Percentiles rank a stretch among this genome's conserved stretches.
Evolutionary conservation across 1,284 basidiomycete species (phyloP).

Genomic region (Ustilago cynodontis): DNA sequence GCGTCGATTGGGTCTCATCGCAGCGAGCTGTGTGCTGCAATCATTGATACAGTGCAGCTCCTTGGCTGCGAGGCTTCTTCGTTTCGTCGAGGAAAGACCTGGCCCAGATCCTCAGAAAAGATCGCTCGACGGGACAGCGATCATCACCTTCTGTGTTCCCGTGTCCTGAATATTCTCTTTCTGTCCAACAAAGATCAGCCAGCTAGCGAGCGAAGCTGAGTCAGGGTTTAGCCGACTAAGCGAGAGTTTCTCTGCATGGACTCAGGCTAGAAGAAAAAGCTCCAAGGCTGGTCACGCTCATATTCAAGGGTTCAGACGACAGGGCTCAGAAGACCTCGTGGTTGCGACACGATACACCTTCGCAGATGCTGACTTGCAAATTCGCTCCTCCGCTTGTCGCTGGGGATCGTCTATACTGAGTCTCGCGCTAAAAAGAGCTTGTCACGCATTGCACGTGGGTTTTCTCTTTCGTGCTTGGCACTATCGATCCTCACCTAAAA

Average conservation of each 20-base stretch:
- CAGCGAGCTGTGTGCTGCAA: neutral
- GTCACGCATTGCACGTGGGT: neutral
- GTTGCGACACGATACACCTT: neutral
- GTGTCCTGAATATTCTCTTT: neutral
- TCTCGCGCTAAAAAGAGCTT: neutral
- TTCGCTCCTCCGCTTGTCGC: neutral
- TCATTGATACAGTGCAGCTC: too few species aligned
- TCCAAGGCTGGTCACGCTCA: neutral
- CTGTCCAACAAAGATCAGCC: neutral
- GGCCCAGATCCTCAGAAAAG: neutral
- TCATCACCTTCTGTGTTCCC: neutral
- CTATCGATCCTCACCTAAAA: too few species aligned
- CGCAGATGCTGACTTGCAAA: neutral
- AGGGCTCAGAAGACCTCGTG: conserved; percentile 5
- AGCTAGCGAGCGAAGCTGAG: neutral
- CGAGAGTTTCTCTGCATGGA: neutral
- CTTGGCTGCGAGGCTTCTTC: too few species aligned
- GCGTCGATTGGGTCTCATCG: neutral
- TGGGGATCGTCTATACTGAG: too few species aligned
- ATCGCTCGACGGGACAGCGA: neutral
- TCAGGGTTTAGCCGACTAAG: neutral
- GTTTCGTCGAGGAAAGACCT: too few species aligned
- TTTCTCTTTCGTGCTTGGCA: too few species aligned
- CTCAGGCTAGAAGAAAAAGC: neutral
- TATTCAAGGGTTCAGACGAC: neutral